A percentile compares a stretch with the other conserved stretches of the same genome.
phyloP scores from a whole-genome alignment of 805 yeast species.

The Tetrapisispora phaffii region DNA sequence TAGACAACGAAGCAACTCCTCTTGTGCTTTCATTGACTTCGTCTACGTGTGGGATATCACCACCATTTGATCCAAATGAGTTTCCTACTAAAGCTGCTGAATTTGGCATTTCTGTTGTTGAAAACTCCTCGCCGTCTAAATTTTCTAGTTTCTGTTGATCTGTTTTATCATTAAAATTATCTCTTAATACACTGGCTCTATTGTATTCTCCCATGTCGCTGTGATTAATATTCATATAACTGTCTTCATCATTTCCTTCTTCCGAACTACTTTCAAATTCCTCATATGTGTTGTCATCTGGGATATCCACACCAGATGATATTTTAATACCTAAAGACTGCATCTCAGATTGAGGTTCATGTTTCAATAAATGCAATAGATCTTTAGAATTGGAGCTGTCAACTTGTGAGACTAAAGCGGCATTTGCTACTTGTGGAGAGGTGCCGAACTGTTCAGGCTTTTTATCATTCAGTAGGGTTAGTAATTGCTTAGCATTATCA shows the following conservation, averaged over 20 bases:
- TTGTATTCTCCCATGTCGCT: neutral
- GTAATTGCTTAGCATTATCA: conserved; percentile 18
- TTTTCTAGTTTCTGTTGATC: conserved; percentile 8
- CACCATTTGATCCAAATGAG: conserved; percentile 5
- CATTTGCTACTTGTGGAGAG: neutral
- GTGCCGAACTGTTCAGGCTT: neutral
- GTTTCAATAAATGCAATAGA: conserved; percentile 10
- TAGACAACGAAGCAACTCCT: neutral
- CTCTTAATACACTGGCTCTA: neutral
- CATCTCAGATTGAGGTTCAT: neutral
- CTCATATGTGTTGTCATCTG: conserved; percentile 9
- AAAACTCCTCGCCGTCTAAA: conserved; percentile 7
- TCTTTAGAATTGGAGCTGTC: conserved; percentile 8
- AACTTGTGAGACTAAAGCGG: conserved; percentile 1
- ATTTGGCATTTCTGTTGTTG: neutral
- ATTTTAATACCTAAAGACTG: neutral
- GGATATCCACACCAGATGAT: neutral
- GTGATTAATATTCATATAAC: neutral
- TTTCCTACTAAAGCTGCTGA: conserved; percentile 10
- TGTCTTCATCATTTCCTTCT: neutral
- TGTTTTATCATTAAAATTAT: neutral
- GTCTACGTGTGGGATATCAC: conserved; percentile 20
- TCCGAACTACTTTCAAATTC: conserved; percentile 25
- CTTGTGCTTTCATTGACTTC: conserved; percentile 9
- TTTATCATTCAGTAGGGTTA: conserved; percentile 33